These are phyloP conservation scores for Noccaea bulbosa DNA, from an alignment of 345 rosid genomes.

Conservation along the genomic window DNA sequence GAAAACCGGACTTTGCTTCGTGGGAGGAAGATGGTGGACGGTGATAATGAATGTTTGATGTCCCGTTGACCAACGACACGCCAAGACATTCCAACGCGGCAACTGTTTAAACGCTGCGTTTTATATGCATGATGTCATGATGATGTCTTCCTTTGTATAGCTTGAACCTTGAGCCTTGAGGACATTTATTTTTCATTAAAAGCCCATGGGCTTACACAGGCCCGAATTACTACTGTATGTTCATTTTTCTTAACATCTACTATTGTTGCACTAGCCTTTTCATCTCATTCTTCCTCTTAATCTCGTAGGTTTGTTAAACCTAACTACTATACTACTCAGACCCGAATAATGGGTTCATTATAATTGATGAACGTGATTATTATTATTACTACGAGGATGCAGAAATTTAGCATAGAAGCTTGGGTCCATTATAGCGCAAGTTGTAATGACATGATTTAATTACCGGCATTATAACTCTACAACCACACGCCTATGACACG, in stretches of 20 bases:
- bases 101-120: neutral
- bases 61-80: conserved; percentile 6
- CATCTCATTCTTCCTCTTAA: neutral
- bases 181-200: neutral
- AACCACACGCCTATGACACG: conserved; percentile 13
- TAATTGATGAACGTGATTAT: neutral
- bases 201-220: conserved; percentile 10
- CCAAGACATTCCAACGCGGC: neutral
- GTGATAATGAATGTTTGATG: conserved; percentile 5
- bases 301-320: neutral
- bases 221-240: neutral
- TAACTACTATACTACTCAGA: neutral
- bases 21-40: conserved; percentile 12
- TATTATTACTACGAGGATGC: neutral
- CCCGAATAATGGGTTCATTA: neutral
- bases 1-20: neutral
- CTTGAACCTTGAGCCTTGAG: neutral
- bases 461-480: neutral
- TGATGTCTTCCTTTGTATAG: too few relatives aligned
- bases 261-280: neutral
- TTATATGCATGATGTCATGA: neutral
- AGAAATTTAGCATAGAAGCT: conserved; percentile 8
- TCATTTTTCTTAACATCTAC: neutral
- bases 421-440: conserved; percentile 8
- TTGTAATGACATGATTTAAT: neutral